phyloP scores from a whole-genome alignment of 2,329 filamentous ascomycete species.

The Paecilomyces sp. region DNA sequence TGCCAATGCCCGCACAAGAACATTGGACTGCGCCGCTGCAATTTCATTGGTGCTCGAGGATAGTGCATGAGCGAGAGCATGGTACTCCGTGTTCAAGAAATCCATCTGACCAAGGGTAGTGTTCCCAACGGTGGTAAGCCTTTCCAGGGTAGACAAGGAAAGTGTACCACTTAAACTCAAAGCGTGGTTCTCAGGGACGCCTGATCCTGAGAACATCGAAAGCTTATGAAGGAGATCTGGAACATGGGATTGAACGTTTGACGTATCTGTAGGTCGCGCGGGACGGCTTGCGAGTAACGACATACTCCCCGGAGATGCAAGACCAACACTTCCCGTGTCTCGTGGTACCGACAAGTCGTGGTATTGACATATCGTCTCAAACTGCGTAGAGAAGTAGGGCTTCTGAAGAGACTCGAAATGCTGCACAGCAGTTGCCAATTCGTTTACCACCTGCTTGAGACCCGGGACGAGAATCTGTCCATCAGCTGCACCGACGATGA shows the following conservation, averaged over 20 bases:
- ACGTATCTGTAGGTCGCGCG: constrained; percentile 25
- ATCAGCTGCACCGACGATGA: constrained; percentile 29
- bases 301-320: constrained; percentile 20
- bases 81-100: constrained; percentile 59
- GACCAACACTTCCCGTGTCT: background rate
- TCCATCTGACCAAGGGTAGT: constrained; percentile 55
- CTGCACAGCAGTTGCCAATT: constrained; percentile 25
- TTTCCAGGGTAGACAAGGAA: constrained; percentile 49
- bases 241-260: constrained; percentile 23
- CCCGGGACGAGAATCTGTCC: constrained; percentile 26
- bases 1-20: constrained; percentile 44
- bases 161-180: constrained; percentile 44
- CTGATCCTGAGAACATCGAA: constrained; percentile 28
- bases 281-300: constrained; percentile 32
- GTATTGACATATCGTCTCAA: constrained; percentile 42
- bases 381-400: constrained; percentile 40
- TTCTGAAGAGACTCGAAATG: constrained; percentile 18
- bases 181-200: constrained; percentile 20
- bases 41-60: constrained; percentile 45
- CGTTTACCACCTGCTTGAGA: constrained; percentile 30
- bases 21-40: constrained; percentile 42
- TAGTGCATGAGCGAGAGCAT: constrained; percentile 52
- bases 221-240: constrained; percentile 29
- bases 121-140: constrained; percentile 44
- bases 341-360: constrained; percentile 25